Conservation (phyloP, 129 eudicot species). For the Flaveria bidentis region DNA sequence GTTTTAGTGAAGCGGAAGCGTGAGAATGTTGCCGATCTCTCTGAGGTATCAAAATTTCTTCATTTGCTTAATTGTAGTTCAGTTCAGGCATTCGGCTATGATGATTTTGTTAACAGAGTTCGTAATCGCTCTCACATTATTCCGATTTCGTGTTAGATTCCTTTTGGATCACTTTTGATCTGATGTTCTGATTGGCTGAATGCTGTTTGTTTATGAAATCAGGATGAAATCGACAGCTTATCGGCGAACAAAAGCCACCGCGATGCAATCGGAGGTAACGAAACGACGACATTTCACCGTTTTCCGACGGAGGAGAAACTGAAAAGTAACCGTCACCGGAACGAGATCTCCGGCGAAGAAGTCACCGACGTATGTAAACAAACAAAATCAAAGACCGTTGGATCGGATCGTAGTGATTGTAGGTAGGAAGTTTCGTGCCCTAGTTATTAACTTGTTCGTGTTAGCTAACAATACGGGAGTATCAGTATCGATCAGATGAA, state of each 20-base stretch:
- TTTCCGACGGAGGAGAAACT: constrained; percentile 13
- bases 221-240: constrained; percentile 38
- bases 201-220: neutral
- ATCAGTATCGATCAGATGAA: constrained; percentile 27
- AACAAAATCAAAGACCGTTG: constrained; percentile 12
- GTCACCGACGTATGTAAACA: constrained; percentile 1
- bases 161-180: neutral
- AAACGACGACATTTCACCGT: constrained; percentile 12
- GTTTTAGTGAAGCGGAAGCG: constrained; percentile 28
- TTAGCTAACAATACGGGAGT: constrained; percentile 29
- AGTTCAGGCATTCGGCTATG: neutral
- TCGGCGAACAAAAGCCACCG: constrained; percentile 15
- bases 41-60: constrained; percentile 27
- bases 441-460: neutral
- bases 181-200: neutral
- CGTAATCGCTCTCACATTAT: neutral
- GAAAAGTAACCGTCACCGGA: neutral
- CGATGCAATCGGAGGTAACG: too few species aligned
- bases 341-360: constrained; percentile 16
- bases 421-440: neutral
- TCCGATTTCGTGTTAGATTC: too few species aligned
- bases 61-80: neutral
- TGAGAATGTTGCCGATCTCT: constrained; percentile 30
- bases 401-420: constrained; percentile 14
- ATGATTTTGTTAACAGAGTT: neutral